Evolutionary conservation across 768 basidiomycete genomes (phyloP), one percentile per base, ranked within the genome.

Genomic region (Pisolithus orientalis): DNA sequence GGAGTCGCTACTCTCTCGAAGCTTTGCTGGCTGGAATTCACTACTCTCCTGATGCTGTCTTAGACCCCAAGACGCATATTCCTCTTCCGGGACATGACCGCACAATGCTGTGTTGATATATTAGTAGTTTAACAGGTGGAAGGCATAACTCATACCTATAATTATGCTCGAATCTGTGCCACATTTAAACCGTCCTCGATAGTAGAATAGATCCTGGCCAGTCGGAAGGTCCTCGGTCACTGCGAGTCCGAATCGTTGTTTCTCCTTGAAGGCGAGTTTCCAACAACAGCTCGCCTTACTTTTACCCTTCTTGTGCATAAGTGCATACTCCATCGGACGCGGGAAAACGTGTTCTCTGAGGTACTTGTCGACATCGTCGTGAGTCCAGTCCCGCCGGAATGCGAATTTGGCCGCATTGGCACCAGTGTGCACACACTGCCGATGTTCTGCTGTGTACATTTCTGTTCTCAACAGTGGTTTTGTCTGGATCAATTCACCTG

Each of bases 31-130:
- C 21, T 21, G 21, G 21, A 21, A 21, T 21, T 21, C 21, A 21
- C 21, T 21, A 21, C 21, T 21, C 21, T 21, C 21, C 21, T 21
- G 21, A 21, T 21, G 21, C 21, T 21, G 1, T 2, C 21, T 21
- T 10, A 32, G 51, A 29, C 47, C 51, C 51, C 51, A 52, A 2
- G 45, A 52, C 16, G 31, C 25, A 28, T 52, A 52, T 11, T 47
- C 17, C 14, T 34, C 13, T 10, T 38, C 24, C 17, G 51, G 31
- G 47, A 52, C 39, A 14, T 32, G 13, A 27, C 11, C 9, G 14
- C 5, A 6, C 13, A 52, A 21, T 46, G 51, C 51, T 52, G 29
- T 16, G 38, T 10, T 28, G 24, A 13, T 11, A 17, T 52, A 46
- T 38, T n/a, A 42, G 40, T 42, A 42, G 27, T 44, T 52, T 14